Base-by-base conservation (phyloP, 495 filamentous ascomycete genomes). In the Oleoguttula mirabilis region DNA sequence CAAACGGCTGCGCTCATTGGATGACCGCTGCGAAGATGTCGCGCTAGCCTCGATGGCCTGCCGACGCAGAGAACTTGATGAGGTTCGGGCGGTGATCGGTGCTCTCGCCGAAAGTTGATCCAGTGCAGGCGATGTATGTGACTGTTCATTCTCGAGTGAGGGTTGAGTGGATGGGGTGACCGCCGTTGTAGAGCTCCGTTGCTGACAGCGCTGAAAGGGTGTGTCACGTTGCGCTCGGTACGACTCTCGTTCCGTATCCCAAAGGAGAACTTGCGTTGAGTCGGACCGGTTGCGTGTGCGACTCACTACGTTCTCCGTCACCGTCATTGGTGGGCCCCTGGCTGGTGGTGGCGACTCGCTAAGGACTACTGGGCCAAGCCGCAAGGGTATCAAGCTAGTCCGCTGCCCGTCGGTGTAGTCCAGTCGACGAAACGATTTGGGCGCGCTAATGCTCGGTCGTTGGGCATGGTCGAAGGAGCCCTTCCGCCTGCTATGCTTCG, bases 301-400 rank as follows among this genome's bases (percentile, higher is more conserved):
- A 4, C 12, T 16, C 14, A 17, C 8, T 28, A n/a, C 8, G 11
- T 7, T 20, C 6, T 43, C 6, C 14, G 17, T n/a, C 37, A 11
- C 2, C 21, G 15, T 23, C 15, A 20, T 39, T 3, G 34, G 28
- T 10, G 21, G 27, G 16, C 4, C 5, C 17, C 20, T 32, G 15
- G 20, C 10, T n/a, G 41, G 11, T 19, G 21, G 3, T 6, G 43
- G 43, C 7, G 33, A 20, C n/a, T 46, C 43, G 3, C 16, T 40
- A 14, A 50, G 41, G 6, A 43, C 41, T 5, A 50, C 41, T 10
- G 47, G 47, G 10, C 40, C 47, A 12, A 50, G 47, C 14, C 32
- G 17, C 16, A 50, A 22, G 4, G 47, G 47, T 11, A 50, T 21
- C 28, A 50, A 40, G 19, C 47, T 36, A 15, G 21, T 15, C 17